These are phyloP conservation scores for Phoma sp. DNA, from an alignment of 2,329 filamentous ascomycete species.

Conservation along the genomic window DNA sequence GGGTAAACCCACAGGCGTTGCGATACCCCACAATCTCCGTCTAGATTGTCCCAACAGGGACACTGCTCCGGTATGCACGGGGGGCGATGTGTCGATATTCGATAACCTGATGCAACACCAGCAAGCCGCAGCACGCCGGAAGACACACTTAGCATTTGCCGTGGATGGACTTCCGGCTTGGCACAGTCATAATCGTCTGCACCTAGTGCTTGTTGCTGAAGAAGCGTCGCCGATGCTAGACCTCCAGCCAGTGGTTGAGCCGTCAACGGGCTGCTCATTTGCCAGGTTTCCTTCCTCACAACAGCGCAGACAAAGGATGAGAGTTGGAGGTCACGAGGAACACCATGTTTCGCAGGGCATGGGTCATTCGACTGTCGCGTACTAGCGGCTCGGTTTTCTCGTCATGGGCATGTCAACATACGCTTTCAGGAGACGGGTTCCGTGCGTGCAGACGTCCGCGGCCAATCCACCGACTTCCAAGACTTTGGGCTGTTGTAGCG, in stretches of 20 bases:
- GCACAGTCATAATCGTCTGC: slow-evolving; percentile 4
- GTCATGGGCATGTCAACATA: slow-evolving; percentile 8
- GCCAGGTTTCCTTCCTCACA: not conserved
- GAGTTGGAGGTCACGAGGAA: not conserved
- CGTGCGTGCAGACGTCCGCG: slow-evolving; percentile 12
- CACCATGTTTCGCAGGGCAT: not conserved
- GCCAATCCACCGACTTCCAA: slow-evolving; percentile 6
- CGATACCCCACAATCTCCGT: slow-evolving; percentile 18
- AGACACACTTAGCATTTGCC: slow-evolving; percentile 13
- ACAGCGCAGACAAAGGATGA: not conserved
- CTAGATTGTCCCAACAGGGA: slow-evolving; percentile 14
- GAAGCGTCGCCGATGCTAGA: slow-evolving; percentile 5
- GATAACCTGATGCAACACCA: slow-evolving; percentile 15
- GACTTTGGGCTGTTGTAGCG: slow-evolving; percentile 10
- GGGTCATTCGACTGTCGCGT: slow-evolving; percentile 5
- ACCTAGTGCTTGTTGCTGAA: slow-evolving; percentile 12
- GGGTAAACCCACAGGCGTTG: slow-evolving; percentile 18
- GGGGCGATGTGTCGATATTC: slow-evolving; percentile 11
- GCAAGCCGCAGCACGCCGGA: slow-evolving; percentile 18
- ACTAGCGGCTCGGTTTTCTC: slow-evolving; percentile 14
- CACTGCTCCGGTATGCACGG: slow-evolving; percentile 13
- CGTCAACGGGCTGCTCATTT: not conserved
- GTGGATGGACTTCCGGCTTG: slow-evolving; percentile 16
- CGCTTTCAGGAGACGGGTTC: slow-evolving; percentile 8
- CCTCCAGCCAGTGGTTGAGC: not conserved